A percentile compares a stretch with the other conserved stretches of the same genome.
phyloP scores from a whole-genome alignment of 768 basidiomycete genomes.

The Xerocomus brunneocitrinus region DNA sequence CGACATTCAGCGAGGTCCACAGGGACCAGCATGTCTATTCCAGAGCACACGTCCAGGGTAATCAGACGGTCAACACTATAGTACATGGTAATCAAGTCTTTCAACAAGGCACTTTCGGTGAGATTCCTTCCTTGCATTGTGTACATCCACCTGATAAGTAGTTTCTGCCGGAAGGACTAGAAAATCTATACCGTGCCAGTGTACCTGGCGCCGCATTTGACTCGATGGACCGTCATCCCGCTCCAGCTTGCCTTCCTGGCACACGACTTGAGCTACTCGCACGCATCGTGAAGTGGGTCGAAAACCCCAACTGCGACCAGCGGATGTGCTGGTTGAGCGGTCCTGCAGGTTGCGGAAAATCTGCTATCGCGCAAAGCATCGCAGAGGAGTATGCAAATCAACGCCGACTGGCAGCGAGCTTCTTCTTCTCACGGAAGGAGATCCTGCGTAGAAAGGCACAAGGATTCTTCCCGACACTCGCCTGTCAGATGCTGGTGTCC shows the following conservation, averaged over 20 bases:
- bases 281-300: constrained; percentile 14
- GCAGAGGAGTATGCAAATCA: constrained; percentile 19
- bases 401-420: constrained; percentile 29
- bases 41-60: constrained; percentile 8
- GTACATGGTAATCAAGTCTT: constrained; percentile 20
- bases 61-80: constrained; percentile 13
- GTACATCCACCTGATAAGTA: neutral
- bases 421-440: constrained; percentile 31
- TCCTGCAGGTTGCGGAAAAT: constrained; percentile 21
- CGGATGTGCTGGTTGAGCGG: constrained; percentile 23
- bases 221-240: constrained; percentile 17
- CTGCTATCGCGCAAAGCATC: constrained; percentile 27
- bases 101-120: constrained; percentile 9
- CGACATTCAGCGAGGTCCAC: constrained; percentile 19
- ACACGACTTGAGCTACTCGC: constrained; percentile 16
- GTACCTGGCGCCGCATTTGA: constrained; percentile 15
- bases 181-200: constrained; percentile 9
- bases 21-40: constrained; percentile 12
- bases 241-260: constrained; percentile 18
- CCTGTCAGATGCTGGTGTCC: constrained; percentile 25
- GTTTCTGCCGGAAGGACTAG: constrained; percentile 7
- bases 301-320: constrained; percentile 2
- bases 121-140: neutral
- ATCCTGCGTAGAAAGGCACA: constrained; percentile 18
- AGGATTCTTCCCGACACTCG: constrained; percentile 29